Percentiles rank a stretch among this genome's conserved stretches.
phyloP scores from a whole-genome alignment of 148 eudicot species.

The Vaccinium macrocarpon region DNA sequence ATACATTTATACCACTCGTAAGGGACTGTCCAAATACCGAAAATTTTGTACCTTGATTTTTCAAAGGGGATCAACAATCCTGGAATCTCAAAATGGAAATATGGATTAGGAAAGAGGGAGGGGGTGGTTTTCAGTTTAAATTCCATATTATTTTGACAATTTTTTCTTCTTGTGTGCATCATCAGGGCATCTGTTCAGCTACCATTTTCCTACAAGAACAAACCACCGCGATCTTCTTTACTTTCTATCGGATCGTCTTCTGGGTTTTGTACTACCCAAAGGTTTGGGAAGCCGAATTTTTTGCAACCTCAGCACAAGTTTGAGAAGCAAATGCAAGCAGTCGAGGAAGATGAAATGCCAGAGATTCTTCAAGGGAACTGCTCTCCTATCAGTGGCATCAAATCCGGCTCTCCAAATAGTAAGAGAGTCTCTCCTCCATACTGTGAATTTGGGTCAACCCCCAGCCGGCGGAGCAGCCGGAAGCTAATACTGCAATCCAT shows the following conservation, averaged over 20 bases:
- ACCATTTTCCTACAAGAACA: conserved; percentile 62
- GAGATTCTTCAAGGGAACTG: conserved; percentile 40
- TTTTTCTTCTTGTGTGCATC: not conserved
- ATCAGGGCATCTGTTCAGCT: conserved; percentile 44
- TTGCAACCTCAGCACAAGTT: conserved; percentile 38
- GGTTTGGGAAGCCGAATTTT: conserved; percentile 41
- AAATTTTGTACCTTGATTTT: not conserved
- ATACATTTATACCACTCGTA: too few relatives aligned
- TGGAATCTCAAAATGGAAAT: not conserved
- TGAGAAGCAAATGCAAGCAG: conserved; percentile 35
- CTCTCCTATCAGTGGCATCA: conserved; percentile 52
- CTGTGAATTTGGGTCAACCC: conserved; percentile 34
- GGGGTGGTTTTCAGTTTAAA: too few relatives aligned
- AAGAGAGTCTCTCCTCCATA: conserved; percentile 89
- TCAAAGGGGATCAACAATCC: not conserved
- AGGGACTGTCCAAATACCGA: too few relatives aligned
- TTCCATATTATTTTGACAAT: not conserved
- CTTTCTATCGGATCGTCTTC: conserved; percentile 41
- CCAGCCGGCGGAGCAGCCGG: conserved; percentile 61
- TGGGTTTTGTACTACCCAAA: conserved; percentile 23
- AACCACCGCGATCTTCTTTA: conserved; percentile 61
- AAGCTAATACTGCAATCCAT: conserved; percentile 81
- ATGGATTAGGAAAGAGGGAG: not conserved
- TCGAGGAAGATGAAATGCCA: conserved; percentile 61
- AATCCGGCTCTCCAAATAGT: conserved; percentile 65